phyloP scores from a whole-genome alignment of 2,329 filamentous ascomycete genomes.

The Coniosporium tulheliwenetii region DNA sequence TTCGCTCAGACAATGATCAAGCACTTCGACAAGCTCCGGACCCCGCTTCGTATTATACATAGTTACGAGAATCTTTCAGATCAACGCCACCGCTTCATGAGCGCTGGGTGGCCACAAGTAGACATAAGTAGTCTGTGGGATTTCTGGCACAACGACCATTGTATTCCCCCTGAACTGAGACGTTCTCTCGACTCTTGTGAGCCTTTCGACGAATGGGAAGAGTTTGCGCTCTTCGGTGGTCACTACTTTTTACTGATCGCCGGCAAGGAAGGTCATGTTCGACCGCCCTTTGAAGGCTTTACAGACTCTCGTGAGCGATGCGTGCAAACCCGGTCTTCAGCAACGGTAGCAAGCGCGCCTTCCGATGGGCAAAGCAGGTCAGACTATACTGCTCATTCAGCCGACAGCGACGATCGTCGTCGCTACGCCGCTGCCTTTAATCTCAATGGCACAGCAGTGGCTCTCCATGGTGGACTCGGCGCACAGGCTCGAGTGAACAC shows the following conservation, averaged over 20 bases:
- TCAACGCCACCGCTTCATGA: conserved; percentile 53
- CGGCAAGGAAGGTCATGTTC: conserved; percentile 18
- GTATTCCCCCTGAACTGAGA: conserved; percentile 46
- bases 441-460: conserved; percentile 11
- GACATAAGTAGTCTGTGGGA: conserved; percentile 62
- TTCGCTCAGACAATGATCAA: conserved; percentile 76
- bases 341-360: no score
- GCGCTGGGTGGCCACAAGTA: conserved; percentile 51
- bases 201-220: conserved; percentile 92
- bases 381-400: no score
- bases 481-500: conserved; percentile 31
- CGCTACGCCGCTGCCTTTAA: conserved; percentile 20
- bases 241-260: conserved; percentile 74
- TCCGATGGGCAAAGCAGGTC: no score
- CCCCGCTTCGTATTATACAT: conserved; percentile 58
- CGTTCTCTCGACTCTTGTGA: conserved; percentile 53
- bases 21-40: conserved; percentile 69
- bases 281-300: no score
- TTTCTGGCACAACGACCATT: conserved; percentile 56
- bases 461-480: conserved; percentile 29
- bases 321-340: no score
- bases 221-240: conserved; percentile 68
- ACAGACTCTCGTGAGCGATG: no score
- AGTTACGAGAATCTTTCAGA: conserved; percentile 50
- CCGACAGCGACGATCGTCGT: conserved; percentile 4